Conservation (phyloP, 1,139 yeast genomes). For the Pichia inconspicua region DNA sequence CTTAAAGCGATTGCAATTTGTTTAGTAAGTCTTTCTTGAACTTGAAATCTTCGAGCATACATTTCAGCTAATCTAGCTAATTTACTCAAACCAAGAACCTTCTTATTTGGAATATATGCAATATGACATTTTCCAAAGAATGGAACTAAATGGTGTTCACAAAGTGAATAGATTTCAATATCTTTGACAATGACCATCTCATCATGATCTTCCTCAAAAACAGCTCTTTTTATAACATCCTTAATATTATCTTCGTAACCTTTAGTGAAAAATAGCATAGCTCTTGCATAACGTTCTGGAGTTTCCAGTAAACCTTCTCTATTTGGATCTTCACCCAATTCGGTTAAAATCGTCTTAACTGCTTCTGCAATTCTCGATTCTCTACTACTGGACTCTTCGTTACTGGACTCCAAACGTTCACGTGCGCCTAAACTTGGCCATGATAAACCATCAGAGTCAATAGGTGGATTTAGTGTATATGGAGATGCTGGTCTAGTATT, state of each 20-base stretch:
- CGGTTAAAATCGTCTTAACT: slow-evolving; percentile 70
- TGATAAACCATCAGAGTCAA: slow-evolving; percentile 83
- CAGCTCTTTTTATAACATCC: slow-evolving; percentile 90
- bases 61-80: slow-evolving; percentile 93
- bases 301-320: slow-evolving; percentile 91
- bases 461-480: slow-evolving; percentile 74
- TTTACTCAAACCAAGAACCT: slow-evolving; percentile 90
- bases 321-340: slow-evolving; percentile 83
- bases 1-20: slow-evolving; percentile 94
- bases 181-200: slow-evolving; percentile 98
- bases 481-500: slow-evolving; percentile 80
- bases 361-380: slow-evolving; percentile 77
- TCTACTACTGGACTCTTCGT: slow-evolving; percentile 53
- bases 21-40: slow-evolving; percentile 91
- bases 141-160: slow-evolving; percentile 97
- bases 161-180: slow-evolving; percentile 82
- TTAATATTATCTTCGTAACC: slow-evolving; percentile 91
- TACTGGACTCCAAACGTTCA: slow-evolving; percentile 56
- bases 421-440: slow-evolving; percentile 95
- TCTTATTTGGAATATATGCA: slow-evolving; percentile 90
- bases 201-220: slow-evolving; percentile 96
- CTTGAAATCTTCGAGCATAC: slow-evolving; percentile 93
- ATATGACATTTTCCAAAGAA: slow-evolving; percentile 95
- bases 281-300: slow-evolving; percentile 93
- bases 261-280: slow-evolving; percentile 90